phyloP scores from a whole-genome alignment of 257 asterid species.

The Anisodus acutangulus region DNA sequence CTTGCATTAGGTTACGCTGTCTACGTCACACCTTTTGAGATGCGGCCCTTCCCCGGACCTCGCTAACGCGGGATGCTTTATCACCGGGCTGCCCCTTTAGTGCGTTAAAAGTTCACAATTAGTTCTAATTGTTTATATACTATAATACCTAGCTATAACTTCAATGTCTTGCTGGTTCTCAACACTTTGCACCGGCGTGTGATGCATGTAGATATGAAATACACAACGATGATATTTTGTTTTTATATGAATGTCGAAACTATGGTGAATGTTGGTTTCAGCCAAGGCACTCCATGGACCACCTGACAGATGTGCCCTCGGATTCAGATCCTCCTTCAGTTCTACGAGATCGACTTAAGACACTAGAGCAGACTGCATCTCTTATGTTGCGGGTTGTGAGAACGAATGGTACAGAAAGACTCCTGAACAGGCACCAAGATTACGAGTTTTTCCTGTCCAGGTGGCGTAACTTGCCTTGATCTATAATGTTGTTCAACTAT shows the following conservation, averaged over 20 bases:
- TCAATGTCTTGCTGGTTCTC: background rate
- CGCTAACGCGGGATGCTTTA: too few species aligned
- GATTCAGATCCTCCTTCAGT: conserved; percentile 3
- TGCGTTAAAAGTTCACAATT: background rate
- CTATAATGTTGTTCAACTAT: background rate
- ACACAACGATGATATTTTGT: background rate
- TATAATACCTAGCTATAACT: background rate
- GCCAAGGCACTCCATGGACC: conserved; percentile 16
- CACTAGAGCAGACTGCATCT: conserved; percentile 34
- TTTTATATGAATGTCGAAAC: background rate
- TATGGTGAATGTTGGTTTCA: conserved; percentile 43
- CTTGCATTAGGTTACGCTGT: too few species aligned
- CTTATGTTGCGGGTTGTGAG: conserved; percentile 35
- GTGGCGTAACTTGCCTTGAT: background rate
- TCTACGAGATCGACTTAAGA: conserved; percentile 28
- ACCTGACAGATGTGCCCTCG: background rate
- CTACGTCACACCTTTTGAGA: too few species aligned
- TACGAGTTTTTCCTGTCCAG: conserved; percentile 40
- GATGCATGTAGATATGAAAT: background rate
- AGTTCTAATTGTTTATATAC: background rate
- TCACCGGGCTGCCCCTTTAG: background rate
- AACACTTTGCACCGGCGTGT: background rate
- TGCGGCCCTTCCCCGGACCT: too few species aligned
- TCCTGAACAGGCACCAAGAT: conserved; percentile 35
- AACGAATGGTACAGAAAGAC: conserved; percentile 13